Evolutionary conservation across 495 filamentous ascomycete genomes (phyloP).

Genomic region (Neurospora sp.): DNA sequence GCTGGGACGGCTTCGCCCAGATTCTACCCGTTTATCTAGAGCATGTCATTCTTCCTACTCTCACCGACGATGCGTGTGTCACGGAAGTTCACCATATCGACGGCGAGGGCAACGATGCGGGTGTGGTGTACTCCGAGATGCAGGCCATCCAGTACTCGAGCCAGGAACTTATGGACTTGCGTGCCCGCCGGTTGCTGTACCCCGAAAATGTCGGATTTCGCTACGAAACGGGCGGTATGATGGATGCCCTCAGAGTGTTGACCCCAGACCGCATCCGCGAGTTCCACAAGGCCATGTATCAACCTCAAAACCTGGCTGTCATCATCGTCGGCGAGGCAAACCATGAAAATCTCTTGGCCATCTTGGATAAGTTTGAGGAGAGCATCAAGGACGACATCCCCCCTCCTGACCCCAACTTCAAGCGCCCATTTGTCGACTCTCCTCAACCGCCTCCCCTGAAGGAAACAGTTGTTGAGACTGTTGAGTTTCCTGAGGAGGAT

Average conservation of each 20-base stretch:
- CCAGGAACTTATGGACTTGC: constrained; percentile 73
- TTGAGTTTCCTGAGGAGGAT: constrained; percentile 95
- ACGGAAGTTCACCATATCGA: constrained; percentile 97
- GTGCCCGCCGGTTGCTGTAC: constrained; percentile 68
- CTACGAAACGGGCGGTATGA: constrained; percentile 96
- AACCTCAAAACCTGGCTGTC: constrained; percentile 88
- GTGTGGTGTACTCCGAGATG: constrained; percentile 99
- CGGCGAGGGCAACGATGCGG: constrained; percentile 85
- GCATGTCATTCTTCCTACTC: constrained; percentile 80
- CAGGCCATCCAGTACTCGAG: constrained; percentile 83
- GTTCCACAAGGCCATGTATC: constrained; percentile 97
- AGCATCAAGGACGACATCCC: constrained; percentile 76
- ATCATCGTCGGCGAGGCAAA: constrained; percentile 84
- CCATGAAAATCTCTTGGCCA: constrained; percentile 65
- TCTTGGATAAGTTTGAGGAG: constrained; percentile 81
- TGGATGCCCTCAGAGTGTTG: constrained; percentile 76
- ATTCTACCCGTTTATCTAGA: constrained; percentile 94
- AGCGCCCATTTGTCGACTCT: constrained; percentile 82
- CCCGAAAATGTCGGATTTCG: constrained; percentile 85
- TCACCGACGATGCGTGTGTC: constrained; percentile 87
- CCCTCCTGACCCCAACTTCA: constrained; percentile 61
- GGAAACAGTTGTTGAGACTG: constrained; percentile 58
- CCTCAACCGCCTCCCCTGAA: constrained; percentile 59
- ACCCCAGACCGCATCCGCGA: constrained; percentile 80
- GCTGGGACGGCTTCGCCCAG: constrained; percentile 92